Evolutionary conservation across 108 stramenopile genomes (phyloP).

Genomic region (Poteriospumella lacustris): DNA sequence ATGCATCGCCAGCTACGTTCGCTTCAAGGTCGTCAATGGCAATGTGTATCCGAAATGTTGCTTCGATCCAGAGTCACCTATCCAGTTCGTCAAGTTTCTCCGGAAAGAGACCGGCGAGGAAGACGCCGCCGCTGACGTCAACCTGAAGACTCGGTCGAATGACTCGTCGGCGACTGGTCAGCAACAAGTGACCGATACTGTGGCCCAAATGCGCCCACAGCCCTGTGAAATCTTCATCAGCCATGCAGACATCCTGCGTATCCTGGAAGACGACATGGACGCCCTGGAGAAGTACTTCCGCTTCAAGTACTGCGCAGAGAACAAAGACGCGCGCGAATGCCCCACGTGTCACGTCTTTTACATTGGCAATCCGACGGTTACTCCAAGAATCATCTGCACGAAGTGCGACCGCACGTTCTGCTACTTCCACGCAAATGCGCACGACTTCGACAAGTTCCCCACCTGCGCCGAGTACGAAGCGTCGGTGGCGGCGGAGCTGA

Average conservation of each 20-base stretch:
- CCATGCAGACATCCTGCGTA: not conserved
- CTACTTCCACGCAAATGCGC: constrained; percentile 14
- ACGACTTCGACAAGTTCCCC: not conserved
- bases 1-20: not conserved
- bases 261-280: not conserved
- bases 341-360: not conserved
- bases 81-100: no score
- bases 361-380: not conserved
- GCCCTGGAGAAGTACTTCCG: not conserved
- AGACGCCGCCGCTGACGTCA: no score
- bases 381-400: not conserved
- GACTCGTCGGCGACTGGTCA: not conserved
- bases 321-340: constrained; percentile 23
- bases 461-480: constrained; percentile 5
- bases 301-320: not conserved
- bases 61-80: not conserved
- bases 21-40: not conserved
- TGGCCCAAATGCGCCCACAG: not conserved
- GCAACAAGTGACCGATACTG: not conserved
- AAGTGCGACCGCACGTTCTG: not conserved
- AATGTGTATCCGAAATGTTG: constrained; percentile 12
- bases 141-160: no score
- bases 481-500: not conserved
- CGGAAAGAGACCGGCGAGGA: no score
- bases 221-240: not conserved